Evolutionary conservation across 2,329 filamentous ascomycete species (phyloP).

Genomic region (Pseudopithomyces maydicus): DNA sequence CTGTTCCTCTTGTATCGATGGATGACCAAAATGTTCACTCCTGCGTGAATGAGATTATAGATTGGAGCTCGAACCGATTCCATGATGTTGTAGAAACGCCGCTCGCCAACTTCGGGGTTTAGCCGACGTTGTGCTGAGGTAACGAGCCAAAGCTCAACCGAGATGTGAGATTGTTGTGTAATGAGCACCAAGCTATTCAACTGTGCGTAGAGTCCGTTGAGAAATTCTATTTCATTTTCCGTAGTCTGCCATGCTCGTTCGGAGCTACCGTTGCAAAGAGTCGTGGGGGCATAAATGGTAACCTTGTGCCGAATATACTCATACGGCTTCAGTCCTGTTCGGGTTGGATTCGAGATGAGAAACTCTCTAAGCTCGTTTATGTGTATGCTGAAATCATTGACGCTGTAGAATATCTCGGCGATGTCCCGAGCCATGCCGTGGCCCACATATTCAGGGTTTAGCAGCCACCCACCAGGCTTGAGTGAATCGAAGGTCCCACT

Average conservation of each 20-base stretch:
- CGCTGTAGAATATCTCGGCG: slow-evolving; percentile 7
- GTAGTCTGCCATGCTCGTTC: slow-evolving; percentile 5
- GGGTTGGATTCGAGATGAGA: slow-evolving; percentile 4
- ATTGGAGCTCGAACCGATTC: slow-evolving; percentile 8
- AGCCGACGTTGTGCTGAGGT: not conserved
- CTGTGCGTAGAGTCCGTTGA: slow-evolving; percentile 1
- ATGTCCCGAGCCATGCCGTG: slow-evolving; percentile 8
- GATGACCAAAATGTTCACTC: not conserved
- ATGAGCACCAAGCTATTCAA: not conserved
- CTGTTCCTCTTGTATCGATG: not conserved
- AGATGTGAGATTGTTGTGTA: not conserved
- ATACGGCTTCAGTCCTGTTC: slow-evolving; percentile 7
- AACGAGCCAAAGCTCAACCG: not conserved
- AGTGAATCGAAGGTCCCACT: not conserved
- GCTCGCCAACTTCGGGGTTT: not conserved
- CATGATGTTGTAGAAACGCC: slow-evolving; percentile 9
- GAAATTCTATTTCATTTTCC: slow-evolving; percentile 3
- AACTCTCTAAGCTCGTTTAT: not conserved
- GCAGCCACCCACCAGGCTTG: slow-evolving; percentile 8
- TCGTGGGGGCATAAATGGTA: not conserved
- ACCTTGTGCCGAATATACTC: slow-evolving; percentile 1
- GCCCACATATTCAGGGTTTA: slow-evolving; percentile 8
- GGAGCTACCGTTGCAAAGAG: not conserved
- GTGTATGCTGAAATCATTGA: not conserved
- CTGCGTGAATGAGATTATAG: slow-evolving; percentile 8